These are phyloP conservation scores for Millerozyma miso DNA, from an alignment of 805 yeast genomes.

Conservation along the genomic window DNA sequence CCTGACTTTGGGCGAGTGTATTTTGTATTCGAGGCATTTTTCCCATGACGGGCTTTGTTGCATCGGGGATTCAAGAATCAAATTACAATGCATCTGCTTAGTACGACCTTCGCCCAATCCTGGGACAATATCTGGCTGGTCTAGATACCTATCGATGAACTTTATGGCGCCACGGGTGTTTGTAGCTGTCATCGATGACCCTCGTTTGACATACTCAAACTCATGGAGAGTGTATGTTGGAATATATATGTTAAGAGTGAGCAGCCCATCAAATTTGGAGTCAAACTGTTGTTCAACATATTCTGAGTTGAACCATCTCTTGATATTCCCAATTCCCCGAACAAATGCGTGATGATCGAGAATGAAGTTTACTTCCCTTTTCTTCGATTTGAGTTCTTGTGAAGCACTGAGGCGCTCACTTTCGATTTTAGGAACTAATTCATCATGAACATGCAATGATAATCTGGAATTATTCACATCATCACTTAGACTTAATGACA, in stretches of 20 bases:
- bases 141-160: conserved; percentile 49
- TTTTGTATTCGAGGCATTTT: conserved; percentile 42
- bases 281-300: conserved; percentile 23
- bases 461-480: background rate
- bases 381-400: background rate
- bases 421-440: conserved; percentile 7
- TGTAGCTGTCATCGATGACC: conserved; percentile 51
- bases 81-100: conserved; percentile 6
- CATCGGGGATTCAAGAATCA: conserved; percentile 36
- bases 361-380: conserved; percentile 38
- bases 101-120: conserved; percentile 7
- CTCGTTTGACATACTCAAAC: conserved; percentile 54
- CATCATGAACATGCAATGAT: conserved; percentile 7
- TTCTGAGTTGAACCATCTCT: conserved; percentile 52
- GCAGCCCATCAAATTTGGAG: conserved; percentile 13
- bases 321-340: conserved; percentile 64
- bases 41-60: conserved; percentile 51
- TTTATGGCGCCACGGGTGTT: conserved; percentile 63
- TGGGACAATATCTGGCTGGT: conserved; percentile 11
- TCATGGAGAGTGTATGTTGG: conserved; percentile 58
- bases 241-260: conserved; percentile 39
- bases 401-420: background rate
- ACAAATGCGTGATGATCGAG: conserved; percentile 66
- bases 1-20: conserved; percentile 40
- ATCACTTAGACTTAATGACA: background rate